These are phyloP conservation scores for Cryphonectria carpinicola DNA, from an alignment of 2,329 filamentous ascomycete genomes.

Conservation along the genomic window DNA sequence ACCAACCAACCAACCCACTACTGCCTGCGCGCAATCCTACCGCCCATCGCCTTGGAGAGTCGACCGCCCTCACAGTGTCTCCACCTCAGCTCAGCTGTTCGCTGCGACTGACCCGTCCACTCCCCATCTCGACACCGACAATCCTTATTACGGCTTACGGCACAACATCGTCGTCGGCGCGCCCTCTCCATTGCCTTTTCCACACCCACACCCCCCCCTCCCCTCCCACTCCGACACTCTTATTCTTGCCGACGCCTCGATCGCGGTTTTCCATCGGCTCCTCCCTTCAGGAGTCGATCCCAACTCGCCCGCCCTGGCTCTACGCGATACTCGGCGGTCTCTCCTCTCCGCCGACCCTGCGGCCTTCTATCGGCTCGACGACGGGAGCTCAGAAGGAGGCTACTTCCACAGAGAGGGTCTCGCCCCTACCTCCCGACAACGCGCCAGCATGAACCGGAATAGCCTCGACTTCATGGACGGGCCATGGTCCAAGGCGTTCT, in stretches of 20 bases:
- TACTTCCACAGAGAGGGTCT: conserved; percentile 41
- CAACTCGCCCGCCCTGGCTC: conserved; percentile 50
- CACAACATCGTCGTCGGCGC: conserved; percentile 19
- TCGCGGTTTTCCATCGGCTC: conserved; percentile 22
- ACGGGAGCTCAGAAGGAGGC: conserved; percentile 36
- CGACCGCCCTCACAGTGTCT: conserved; percentile 21
- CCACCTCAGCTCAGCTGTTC: conserved; percentile 19
- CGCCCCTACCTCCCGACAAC: conserved; percentile 36
- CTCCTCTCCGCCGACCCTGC: conserved; percentile 45
- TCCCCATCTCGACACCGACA: conserved; percentile 22
- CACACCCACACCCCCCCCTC: conserved; percentile 14
- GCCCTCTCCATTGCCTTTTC: conserved; percentile 7
- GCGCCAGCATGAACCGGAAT: conserved; percentile 40
- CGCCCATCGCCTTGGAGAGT: not conserved
- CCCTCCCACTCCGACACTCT: conserved; percentile 10
- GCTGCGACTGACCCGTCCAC: conserved; percentile 15
- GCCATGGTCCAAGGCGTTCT: conserved; percentile 87
- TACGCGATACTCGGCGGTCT: conserved; percentile 50
- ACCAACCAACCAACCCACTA: not conserved
- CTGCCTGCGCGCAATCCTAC: conserved; percentile 7
- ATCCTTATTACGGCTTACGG: conserved; percentile 18
- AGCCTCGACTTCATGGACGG: conserved; percentile 80
- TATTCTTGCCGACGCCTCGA: conserved; percentile 11
- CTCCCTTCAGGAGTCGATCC: conserved; percentile 35
- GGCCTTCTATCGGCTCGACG: conserved; percentile 33